A percentile compares a stretch with the other conserved stretches of the same genome.
Conservation (phyloP, 345 rosid genomes). For the Passiflora organensis region DNA sequence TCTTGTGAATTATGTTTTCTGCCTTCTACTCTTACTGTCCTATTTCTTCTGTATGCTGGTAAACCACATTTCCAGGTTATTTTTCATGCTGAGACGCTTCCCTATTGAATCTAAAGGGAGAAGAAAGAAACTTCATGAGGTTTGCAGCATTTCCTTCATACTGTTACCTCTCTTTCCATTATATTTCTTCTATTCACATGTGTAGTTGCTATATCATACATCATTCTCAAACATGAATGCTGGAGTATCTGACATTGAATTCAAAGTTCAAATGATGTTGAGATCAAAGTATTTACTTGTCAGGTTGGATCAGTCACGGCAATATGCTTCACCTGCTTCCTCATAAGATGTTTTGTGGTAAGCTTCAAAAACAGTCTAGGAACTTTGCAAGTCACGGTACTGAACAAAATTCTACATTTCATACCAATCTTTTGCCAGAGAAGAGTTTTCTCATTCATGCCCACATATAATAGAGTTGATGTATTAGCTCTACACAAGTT, state of each 20-base stretch:
- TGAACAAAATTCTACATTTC: too few species aligned
- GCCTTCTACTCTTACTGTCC: constrained; percentile 2
- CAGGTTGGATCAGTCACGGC: constrained; percentile 99
- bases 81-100: constrained; percentile 90
- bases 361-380: constrained; percentile 2
- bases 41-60: constrained; percentile 1
- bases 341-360: constrained; percentile 89
- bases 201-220: background rate
- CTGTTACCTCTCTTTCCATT: background rate
- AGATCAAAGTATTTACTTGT: constrained; percentile 15
- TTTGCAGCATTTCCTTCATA: constrained; percentile 22
- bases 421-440: too few species aligned
- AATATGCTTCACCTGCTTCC: constrained; percentile 93
- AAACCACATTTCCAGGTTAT: constrained; percentile 47
- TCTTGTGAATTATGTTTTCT: constrained; percentile 5
- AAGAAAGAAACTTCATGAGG: constrained; percentile 98
- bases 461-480: too few species aligned
- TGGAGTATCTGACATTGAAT: background rate
- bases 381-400: too few species aligned
- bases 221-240: background rate
- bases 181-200: background rate
- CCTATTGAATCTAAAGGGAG: constrained; percentile 98
- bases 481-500: too few species aligned
- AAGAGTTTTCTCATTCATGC: too few species aligned
- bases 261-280: constrained; percentile 6